Evolutionary conservation across 768 basidiomycete genomes (phyloP).

Genomic region (Lepiota brunneoincarnata): DNA sequence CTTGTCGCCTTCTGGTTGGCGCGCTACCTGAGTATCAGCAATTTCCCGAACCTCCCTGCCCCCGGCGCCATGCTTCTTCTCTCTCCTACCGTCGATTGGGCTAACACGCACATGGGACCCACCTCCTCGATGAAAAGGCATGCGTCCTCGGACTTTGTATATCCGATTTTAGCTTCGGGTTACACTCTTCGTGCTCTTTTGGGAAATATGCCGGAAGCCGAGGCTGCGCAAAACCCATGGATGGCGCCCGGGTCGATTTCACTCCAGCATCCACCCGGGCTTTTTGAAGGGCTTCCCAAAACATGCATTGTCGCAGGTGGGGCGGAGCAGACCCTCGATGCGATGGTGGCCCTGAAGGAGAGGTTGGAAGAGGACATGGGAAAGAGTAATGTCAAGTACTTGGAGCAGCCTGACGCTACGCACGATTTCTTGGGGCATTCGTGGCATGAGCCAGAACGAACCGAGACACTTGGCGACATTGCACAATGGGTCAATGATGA

Average conservation of each 20-base stretch:
- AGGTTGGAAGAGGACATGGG: constrained; percentile 53
- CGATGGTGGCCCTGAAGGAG: constrained; percentile 39
- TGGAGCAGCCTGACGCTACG: constrained; percentile 47
- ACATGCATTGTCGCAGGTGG: constrained; percentile 59
- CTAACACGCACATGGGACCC: constrained; percentile 33
- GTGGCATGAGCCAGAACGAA: constrained; percentile 53
- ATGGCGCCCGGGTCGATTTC: constrained; percentile 64
- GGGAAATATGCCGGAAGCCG: constrained; percentile 43
- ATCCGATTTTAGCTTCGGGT: background rate
- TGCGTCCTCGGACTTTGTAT: constrained; percentile 34
- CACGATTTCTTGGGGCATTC: constrained; percentile 53
- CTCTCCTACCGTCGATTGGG: constrained; percentile 55
- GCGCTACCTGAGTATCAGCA: constrained; percentile 56
- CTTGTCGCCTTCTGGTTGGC: constrained; percentile 64
- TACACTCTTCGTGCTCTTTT: constrained; percentile 41
- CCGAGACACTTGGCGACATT: constrained; percentile 43
- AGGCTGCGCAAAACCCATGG: constrained; percentile 46
- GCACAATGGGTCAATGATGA: constrained; percentile 53
- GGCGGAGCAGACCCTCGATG: constrained; percentile 53
- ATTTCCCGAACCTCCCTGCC: constrained; percentile 32
- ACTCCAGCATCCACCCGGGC: constrained; percentile 27
- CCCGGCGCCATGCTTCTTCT: constrained; percentile 49
- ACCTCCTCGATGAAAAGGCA: constrained; percentile 35
- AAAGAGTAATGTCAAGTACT: constrained; percentile 40
- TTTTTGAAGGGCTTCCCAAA: constrained; percentile 55